Evolutionary conservation across 306 rosid genomes (phyloP).

Genomic region (Dalbergia oliveri): DNA sequence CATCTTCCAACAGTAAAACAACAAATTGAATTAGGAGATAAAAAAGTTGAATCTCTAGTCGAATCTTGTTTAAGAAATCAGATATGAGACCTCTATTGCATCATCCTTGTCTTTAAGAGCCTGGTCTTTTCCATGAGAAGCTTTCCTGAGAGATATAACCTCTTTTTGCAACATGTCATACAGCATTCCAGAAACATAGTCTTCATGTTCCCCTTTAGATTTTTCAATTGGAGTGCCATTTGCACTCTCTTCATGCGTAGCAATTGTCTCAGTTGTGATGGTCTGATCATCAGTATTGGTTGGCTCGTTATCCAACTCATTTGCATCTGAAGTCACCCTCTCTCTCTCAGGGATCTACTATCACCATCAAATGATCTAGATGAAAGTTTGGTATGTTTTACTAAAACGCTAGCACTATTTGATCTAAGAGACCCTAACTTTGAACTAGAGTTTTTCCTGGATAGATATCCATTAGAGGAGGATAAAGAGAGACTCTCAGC

Average conservation of each 20-base stretch:
- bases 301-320: constrained; percentile 48
- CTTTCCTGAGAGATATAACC: constrained; percentile 79
- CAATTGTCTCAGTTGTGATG: constrained; percentile 39
- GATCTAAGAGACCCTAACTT: constrained; percentile 64
- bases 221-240: constrained; percentile 54
- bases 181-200: constrained; percentile 75
- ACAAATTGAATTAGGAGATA: constrained; percentile 22
- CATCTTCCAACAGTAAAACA: constrained; percentile 67
- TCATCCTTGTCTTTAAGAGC: constrained; percentile 91
- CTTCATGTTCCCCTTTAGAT: constrained; percentile 62
- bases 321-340: constrained; percentile 52
- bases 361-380: constrained; percentile 83
- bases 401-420: constrained; percentile 60
- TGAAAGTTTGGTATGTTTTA: constrained; percentile 68
- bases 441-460: constrained; percentile 60
- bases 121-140: constrained; percentile 80
- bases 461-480: constrained; percentile 66
- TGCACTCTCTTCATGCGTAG: constrained; percentile 48
- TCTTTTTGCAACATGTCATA: constrained; percentile 89
- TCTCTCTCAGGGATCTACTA: constrained; percentile 63
- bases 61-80: constrained; percentile 18
- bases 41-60: neutral
- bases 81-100: constrained; percentile 80
- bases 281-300: constrained; percentile 45
- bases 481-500: constrained; percentile 66